Evolutionary conservation across 2,329 filamentous ascomycete species (phyloP).

Genomic region (Fusarium redolens): DNA sequence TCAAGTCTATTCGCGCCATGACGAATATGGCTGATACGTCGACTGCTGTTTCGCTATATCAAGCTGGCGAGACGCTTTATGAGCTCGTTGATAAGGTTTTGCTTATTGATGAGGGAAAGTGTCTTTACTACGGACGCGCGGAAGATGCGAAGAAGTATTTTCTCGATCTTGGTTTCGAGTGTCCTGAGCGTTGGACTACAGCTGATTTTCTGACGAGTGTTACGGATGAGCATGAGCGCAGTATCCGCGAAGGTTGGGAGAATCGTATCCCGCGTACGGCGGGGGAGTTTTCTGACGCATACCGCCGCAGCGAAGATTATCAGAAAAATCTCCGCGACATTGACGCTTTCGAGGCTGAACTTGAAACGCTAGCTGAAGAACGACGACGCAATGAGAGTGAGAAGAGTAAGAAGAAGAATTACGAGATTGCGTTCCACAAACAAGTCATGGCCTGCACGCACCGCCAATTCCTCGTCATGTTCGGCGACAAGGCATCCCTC

Average conservation of each 20-base stretch:
- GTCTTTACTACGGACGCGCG: constrained; percentile 76
- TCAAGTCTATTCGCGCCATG: constrained; percentile 70
- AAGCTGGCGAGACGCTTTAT: constrained; percentile 74
- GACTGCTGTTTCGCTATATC: constrained; percentile 77
- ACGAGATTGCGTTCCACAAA: constrained; percentile 79
- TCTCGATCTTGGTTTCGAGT: constrained; percentile 76
- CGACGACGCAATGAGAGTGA: constrained; percentile 72
- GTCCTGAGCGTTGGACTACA: constrained; percentile 76
- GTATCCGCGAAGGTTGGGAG: constrained; percentile 74
- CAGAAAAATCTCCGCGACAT: constrained; percentile 71
- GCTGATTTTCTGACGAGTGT: constrained; percentile 83
- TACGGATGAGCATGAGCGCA: constrained; percentile 77
- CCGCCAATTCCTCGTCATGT: constrained; percentile 82
- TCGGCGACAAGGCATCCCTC: constrained; percentile 79
- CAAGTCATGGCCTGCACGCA: constrained; percentile 78
- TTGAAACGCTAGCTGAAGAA: constrained; percentile 58
- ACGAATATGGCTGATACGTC: constrained; percentile 79
- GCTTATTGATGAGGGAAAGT: constrained; percentile 77
- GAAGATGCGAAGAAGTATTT: constrained; percentile 76
- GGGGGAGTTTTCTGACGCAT: constrained; percentile 73
- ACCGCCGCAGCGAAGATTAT: constrained; percentile 71
- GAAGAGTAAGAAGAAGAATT: constrained; percentile 74
- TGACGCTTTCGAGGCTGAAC: constrained; percentile 71
- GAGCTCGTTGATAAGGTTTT: constrained; percentile 80
- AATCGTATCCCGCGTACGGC: constrained; percentile 75